These are phyloP conservation scores for Elsinoe australis DNA, from an alignment of 2,329 filamentous ascomycete genomes.

Conservation along the genomic window DNA sequence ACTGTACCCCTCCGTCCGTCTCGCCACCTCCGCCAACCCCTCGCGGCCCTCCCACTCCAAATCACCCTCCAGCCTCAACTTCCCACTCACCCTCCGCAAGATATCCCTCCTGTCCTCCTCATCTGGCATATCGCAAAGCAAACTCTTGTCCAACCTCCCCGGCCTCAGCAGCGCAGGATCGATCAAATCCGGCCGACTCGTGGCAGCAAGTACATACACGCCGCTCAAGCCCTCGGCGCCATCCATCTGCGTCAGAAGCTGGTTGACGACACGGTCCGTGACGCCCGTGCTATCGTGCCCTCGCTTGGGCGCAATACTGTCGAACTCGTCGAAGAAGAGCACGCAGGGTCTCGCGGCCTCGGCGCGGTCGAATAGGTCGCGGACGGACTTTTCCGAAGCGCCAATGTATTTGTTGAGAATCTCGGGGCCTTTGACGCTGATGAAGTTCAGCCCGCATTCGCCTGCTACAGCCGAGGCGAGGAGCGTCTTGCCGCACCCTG, in stretches of 20 bases:
- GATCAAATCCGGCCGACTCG: conserved; percentile 85
- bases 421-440: conserved; percentile 94
- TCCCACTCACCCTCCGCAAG: conserved; percentile 70
- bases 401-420: conserved; percentile 99
- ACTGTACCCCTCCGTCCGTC: conserved; percentile 77
- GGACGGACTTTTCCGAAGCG: conserved; percentile 90
- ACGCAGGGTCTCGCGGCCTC: conserved; percentile 87
- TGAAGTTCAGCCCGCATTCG: conserved; percentile 96
- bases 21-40: conserved; percentile 62
- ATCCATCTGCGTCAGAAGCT: conserved; percentile 97
- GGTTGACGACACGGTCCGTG: conserved; percentile 97
- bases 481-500: conserved; percentile 92
- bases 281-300: conserved; percentile 96
- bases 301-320: conserved; percentile 93
- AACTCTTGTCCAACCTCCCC: conserved; percentile 83
- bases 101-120: conserved; percentile 81
- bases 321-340: conserved; percentile 97
- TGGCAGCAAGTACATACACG: conserved; percentile 93
- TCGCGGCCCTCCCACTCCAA: conserved; percentile 40
- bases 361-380: conserved; percentile 89
- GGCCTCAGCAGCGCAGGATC: conserved; percentile 88
- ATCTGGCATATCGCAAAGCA: conserved; percentile 83
- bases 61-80: conserved; percentile 64
- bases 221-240: conserved; percentile 90
- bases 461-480: conserved; percentile 94